Evolutionary conservation across 208 protist genomes (phyloP), one percentile per base, ranked within the genome.

Genomic region (Phytomonas francai): DNA sequence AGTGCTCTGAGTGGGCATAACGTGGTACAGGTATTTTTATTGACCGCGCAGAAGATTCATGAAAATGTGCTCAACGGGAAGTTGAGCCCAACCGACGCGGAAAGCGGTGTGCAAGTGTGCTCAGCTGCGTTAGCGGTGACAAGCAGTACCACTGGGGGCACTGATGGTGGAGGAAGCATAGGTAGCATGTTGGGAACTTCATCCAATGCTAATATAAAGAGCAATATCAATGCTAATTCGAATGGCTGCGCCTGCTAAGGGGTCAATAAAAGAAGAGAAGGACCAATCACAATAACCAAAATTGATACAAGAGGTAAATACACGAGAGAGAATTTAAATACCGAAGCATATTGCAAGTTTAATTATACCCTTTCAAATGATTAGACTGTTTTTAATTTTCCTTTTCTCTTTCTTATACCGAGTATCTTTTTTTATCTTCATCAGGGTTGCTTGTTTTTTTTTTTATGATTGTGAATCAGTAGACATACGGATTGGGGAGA

Each of bases 11-110:
- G 78, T 64, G 97, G 96, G 36, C 83, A 95, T 22, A 96, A 95
- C 67, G 95, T 99, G 2, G 93, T 96, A 62, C 84, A 98, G 71
- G 85, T 92, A 11, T 98, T 99, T 73, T 72, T 98, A 22, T 76
- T 80, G 0, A 98, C 96, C 0, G 97, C 97, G 0, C 73, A 87
- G 63, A 79, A 87, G 34, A 98, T 99, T 61, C 93, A 98, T 73
- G 91, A 97, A 49, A 97, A 97, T 72, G 97, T 98, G 62, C 77
- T 96, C 84, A 85, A 84, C 31, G 95, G 95, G 14, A 79, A 89
- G 25, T 88, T 98, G 60, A 95, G 96, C 73, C 73, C 81, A 16
- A 82, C 73, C 0, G 84, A 94, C 56, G 79, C 85, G 28, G 88
- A 91, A 60, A 89, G 81, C 59, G 88, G 88, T 29, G 85, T 94